These are phyloP conservation scores for Fusarium austroafricanum DNA, from an alignment of 2,329 filamentous ascomycete species.

Conservation along the genomic window DNA sequence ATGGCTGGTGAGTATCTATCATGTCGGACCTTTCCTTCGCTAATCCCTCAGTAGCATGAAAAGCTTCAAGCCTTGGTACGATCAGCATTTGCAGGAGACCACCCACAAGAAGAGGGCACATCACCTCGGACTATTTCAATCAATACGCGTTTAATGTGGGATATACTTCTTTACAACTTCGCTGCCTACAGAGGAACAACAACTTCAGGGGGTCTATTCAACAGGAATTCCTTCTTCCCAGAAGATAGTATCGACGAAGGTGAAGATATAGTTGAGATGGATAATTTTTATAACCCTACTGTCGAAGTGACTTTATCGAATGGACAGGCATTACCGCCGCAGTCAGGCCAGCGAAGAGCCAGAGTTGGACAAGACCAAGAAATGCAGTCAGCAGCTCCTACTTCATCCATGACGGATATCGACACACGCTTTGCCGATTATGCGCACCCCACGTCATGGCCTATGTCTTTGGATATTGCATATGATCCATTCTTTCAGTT, in stretches of 20 bases:
- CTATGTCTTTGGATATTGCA: slow-evolving; percentile 4
- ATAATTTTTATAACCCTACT: background rate
- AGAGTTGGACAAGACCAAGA: background rate
- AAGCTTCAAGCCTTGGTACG: background rate
- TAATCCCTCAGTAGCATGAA: background rate
- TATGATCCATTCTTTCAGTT: slow-evolving; percentile 6
- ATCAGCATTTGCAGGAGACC: background rate
- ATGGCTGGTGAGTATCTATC: background rate
- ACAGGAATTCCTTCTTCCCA: background rate
- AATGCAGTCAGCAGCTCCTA: background rate
- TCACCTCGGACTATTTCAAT: background rate
- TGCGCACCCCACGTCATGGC: background rate
- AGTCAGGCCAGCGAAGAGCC: background rate
- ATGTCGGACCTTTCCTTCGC: rapidly evolving
- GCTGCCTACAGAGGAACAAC: background rate
- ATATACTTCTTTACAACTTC: background rate
- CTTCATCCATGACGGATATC: background rate
- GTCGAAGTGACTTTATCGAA: background rate
- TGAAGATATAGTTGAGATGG: background rate
- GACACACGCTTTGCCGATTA: background rate
- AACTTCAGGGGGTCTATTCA: background rate
- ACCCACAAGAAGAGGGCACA: background rate
- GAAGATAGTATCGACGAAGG: background rate
- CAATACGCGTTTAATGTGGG: slow-evolving; percentile 3
- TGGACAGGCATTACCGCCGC: background rate